Evolutionary conservation across 2,329 filamentous ascomycete genomes (phyloP).

Genomic region (Aspergillus piperis): DNA sequence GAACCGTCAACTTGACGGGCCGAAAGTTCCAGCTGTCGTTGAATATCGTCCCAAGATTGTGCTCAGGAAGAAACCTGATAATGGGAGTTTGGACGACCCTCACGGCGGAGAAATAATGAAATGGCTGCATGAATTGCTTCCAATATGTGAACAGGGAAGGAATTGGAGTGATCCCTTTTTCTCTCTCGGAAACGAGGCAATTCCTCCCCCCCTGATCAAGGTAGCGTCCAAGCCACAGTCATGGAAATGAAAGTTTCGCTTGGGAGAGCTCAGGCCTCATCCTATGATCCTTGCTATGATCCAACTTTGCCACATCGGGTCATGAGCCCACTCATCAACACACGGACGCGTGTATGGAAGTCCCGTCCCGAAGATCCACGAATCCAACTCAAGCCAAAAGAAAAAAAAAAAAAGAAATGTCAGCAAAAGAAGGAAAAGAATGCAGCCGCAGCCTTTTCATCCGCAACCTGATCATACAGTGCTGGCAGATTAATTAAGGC

Average conservation of each 20-base stretch:
- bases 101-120: background rate
- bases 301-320: slow-evolving; percentile 10
- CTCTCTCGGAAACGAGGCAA: background rate
- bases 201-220: background rate
- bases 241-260: slow-evolving; percentile 7
- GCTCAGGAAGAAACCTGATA: background rate
- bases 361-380: background rate
- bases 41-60: background rate
- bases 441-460: background rate
- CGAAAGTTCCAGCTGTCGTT: slow-evolving; percentile 8
- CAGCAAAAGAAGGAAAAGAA: too few relatives aligned
- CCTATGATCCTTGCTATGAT: slow-evolving; percentile 6
- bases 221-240: slow-evolving; percentile 2
- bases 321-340: background rate
- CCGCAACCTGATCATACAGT: background rate
- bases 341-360: slow-evolving; percentile 2
- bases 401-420: background rate
- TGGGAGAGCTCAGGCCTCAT: slow-evolving; percentile 21
- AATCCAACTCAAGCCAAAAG: background rate
- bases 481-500: background rate
- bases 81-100: background rate
- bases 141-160: background rate
- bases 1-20: slow-evolving; percentile 17
- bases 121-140: background rate
- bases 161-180: background rate